Percentiles rank a stretch among this genome's conserved stretches.
phyloP scores from a whole-genome alignment of 192 early-diverging fungal genomes.

The Podila clonocystis region DNA sequence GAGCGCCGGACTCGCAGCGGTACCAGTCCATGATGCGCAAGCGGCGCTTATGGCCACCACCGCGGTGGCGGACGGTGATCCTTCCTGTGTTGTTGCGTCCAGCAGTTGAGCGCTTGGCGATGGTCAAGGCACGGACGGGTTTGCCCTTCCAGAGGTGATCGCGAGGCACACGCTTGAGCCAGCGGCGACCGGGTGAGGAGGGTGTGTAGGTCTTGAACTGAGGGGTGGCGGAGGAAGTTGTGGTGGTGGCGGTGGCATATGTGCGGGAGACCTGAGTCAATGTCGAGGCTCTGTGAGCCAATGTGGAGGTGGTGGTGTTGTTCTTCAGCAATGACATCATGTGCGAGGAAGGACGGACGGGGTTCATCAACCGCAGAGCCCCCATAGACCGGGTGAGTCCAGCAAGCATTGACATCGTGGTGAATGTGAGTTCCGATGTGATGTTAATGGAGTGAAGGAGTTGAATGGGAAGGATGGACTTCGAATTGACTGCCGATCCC shows the following conservation, averaged over 20 bases:
- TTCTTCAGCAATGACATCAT: slow-evolving; percentile 4
- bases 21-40: slow-evolving; percentile 90
- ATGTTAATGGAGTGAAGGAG: too few species aligned
- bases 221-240: slow-evolving; percentile 37
- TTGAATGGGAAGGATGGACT: too few species aligned
- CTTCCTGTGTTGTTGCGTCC: slow-evolving; percentile 91
- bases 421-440: background rate
- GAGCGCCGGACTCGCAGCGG: slow-evolving; percentile 76
- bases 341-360: background rate
- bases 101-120: slow-evolving; percentile 84
- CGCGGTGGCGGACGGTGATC: slow-evolving; percentile 92
- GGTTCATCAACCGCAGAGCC: slow-evolving; percentile 2
- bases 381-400: slow-evolving; percentile 7
- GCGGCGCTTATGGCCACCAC: slow-evolving; percentile 91
- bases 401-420: slow-evolving; percentile 10
- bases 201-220: slow-evolving; percentile 96
- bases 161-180: slow-evolving; percentile 84
- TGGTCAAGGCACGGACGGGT: slow-evolving; percentile 79
- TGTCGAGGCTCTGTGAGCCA: background rate
- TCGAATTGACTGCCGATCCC: too few species aligned
- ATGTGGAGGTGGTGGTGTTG: background rate
- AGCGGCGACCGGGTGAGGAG: slow-evolving; percentile 84
- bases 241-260: slow-evolving; percentile 22
- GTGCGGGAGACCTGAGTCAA: slow-evolving; percentile 21
- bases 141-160: slow-evolving; percentile 91